These are phyloP conservation scores for Diaporthe citriasiana DNA, from an alignment of 2,329 filamentous ascomycete species.

Conservation along the genomic window DNA sequence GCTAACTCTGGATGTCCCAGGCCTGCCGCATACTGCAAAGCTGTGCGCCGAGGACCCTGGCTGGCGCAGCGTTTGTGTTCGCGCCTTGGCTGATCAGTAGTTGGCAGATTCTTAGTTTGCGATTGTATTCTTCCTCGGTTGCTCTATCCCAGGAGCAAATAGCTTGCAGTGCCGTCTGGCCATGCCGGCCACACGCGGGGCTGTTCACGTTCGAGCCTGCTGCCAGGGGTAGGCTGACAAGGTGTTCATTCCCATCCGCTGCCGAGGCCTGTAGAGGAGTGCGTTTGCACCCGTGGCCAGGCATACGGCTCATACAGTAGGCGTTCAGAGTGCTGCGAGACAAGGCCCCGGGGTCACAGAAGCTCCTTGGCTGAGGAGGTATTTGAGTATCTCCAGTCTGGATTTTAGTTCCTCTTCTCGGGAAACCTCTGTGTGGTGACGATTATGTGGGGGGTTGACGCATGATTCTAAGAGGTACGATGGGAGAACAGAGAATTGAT, in stretches of 20 bases:
- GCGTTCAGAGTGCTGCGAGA: background rate
- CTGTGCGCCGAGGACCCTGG: rapidly evolving
- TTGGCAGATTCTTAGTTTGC: background rate
- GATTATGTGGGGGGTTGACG: background rate
- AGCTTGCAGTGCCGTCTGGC: background rate
- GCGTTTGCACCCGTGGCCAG: background rate
- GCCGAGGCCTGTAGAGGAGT: slow-evolving; percentile 7
- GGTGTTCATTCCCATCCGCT: background rate
- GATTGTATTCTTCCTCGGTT: background rate
- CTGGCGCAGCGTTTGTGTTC: background rate
- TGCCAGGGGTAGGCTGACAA: background rate
- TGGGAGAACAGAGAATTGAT: background rate
- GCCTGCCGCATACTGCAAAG: background rate
- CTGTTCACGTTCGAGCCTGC: background rate
- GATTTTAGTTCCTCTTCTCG: background rate
- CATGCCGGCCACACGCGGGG: background rate
- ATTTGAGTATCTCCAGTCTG: background rate
- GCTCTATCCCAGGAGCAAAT: background rate
- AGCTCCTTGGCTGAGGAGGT: background rate
- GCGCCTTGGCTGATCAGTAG: background rate
- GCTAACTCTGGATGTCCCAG: background rate
- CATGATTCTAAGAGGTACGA: background rate
- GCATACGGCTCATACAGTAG: background rate
- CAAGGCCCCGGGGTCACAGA: background rate
- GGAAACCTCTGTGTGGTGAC: background rate